Evolutionary conservation across 257 asterid genomes (phyloP).

Genomic region (Solanum dulcamara): DNA sequence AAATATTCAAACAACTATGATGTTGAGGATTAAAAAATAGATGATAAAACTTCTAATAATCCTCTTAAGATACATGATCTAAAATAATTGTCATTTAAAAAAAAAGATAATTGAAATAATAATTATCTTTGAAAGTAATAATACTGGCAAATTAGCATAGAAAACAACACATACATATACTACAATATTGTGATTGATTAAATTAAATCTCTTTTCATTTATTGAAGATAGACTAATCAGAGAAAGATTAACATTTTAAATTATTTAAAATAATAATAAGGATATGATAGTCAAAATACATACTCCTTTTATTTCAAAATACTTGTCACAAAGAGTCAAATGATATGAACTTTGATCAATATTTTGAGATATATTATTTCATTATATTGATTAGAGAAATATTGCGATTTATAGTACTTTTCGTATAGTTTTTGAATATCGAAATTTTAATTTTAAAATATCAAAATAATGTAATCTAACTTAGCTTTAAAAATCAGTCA

Average conservation of each 20-base stretch:
- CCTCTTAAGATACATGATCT: neutral
- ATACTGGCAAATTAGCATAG: neutral
- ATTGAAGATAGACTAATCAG: neutral
- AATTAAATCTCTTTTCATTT: neutral
- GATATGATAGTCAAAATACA: neutral
- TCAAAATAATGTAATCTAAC: too few relatives aligned
- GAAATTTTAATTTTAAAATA: too few relatives aligned
- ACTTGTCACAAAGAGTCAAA: neutral
- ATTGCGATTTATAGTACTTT: too few relatives aligned
- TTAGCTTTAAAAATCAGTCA: too few relatives aligned
- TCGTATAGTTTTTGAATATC: too few relatives aligned
- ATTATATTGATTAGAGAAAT: rapidly evolving
- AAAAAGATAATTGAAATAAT: neutral
- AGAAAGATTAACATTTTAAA: neutral
- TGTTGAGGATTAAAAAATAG: too few relatives aligned
- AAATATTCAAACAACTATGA: too few relatives aligned
- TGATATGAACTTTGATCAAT: neutral
- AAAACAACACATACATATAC: neutral
- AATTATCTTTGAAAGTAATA: neutral
- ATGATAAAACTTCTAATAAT: too few relatives aligned
- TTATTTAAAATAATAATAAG: neutral
- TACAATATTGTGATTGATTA: neutral
- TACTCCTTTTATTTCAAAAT: neutral
- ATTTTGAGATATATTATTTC: too few relatives aligned
- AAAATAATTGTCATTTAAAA: neutral